Conservation (phyloP, 2,329 filamentous ascomycete species). For the Metarhizium sp. region DNA sequence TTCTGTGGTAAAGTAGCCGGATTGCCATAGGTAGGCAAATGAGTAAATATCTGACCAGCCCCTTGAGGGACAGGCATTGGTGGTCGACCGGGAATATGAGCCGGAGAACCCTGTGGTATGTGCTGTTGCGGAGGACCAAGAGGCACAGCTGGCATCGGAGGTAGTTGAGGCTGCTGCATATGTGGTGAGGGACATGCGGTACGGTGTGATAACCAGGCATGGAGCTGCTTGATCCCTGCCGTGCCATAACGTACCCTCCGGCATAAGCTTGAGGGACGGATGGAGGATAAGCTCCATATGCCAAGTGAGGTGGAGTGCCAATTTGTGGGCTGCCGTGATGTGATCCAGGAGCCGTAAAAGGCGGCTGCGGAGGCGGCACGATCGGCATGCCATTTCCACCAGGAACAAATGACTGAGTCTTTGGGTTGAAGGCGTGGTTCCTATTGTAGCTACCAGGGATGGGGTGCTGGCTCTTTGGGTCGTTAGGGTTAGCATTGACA, state of each 20-base stretch:
- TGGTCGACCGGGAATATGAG: constrained; percentile 37
- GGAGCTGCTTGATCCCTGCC: constrained; percentile 47
- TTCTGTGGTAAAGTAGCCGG: constrained; percentile 51
- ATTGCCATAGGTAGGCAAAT: constrained; percentile 49
- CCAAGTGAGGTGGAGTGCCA: constrained; percentile 39
- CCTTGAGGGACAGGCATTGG: constrained; percentile 31
- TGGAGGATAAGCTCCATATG: constrained; percentile 39
- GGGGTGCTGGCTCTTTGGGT: constrained; percentile 68
- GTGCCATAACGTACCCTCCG: constrained; percentile 44
- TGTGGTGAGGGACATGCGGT: constrained; percentile 30
- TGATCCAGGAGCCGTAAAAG: constrained; percentile 37
- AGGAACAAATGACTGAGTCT: constrained; percentile 87
- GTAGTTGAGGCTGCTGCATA: constrained; percentile 6
- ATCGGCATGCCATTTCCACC: constrained; percentile 38
- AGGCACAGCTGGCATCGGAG: constrained; percentile 21
- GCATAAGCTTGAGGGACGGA: constrained; percentile 37
- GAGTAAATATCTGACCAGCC: constrained; percentile 37
- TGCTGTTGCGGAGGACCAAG: constrained; percentile 26
- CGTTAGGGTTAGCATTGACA: constrained; percentile 57
- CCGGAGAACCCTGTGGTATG: constrained; percentile 31
- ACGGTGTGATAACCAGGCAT: constrained; percentile 38
- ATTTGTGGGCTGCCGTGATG: constrained; percentile 47
- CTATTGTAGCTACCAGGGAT: constrained; percentile 77
- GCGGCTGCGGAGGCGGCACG: constrained; percentile 36
- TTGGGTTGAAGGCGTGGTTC: constrained; percentile 78